A percentile compares a stretch with the other conserved stretches of the same genome.
Evolutionary conservation across 352 stramenopile genomes (phyloP).

Genomic region (Globisporangium spinosum): DNA sequence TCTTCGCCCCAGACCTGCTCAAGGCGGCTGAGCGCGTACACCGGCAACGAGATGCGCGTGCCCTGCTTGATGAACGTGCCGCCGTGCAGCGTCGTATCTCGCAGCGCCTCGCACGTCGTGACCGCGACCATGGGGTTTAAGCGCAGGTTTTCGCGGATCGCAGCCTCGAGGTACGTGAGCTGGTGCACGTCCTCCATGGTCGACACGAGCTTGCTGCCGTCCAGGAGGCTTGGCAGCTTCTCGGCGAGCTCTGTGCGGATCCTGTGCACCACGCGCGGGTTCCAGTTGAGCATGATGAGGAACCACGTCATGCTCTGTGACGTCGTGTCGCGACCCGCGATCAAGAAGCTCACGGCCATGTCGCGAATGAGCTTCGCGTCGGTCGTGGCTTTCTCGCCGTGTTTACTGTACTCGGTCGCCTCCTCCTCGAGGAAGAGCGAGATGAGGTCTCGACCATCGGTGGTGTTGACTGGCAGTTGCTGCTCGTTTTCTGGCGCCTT

Average conservation of each 20-base stretch:
- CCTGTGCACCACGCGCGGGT: background rate
- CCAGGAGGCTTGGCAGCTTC: background rate
- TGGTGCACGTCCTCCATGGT: slow-evolving; percentile 13
- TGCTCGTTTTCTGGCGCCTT: background rate
- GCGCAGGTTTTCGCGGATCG: slow-evolving; percentile 44
- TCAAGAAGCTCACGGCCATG: slow-evolving; percentile 79
- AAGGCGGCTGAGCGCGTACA: background rate
- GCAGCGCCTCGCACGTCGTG: slow-evolving; percentile 28
- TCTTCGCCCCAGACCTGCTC: slow-evolving; percentile 56
- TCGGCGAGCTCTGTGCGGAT: background rate
- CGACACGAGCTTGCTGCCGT: background rate
- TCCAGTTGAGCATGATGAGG: slow-evolving; percentile 62
- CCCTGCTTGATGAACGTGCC: slow-evolving; percentile 26
- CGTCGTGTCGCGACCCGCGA: slow-evolving; percentile 76
- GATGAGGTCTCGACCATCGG: slow-evolving; percentile 30
- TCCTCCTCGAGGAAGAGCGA: slow-evolving; percentile 49
- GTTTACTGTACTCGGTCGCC: slow-evolving; percentile 14
- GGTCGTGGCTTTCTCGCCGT: background rate
- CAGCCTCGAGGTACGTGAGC: slow-evolving; percentile 45
- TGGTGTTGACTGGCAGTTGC: background rate
- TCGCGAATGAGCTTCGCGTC: slow-evolving; percentile 48
- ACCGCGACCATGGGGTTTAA: slow-evolving; percentile 42
- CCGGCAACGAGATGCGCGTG: background rate
- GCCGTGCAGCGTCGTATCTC: slow-evolving; percentile 40
- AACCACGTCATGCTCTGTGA: slow-evolving; percentile 72